Percentiles rank a stretch among this genome's conserved stretches.
Evolutionary conservation across 2,329 filamentous ascomycete species (phyloP).

Genomic region (Botrytis elliptica): DNA sequence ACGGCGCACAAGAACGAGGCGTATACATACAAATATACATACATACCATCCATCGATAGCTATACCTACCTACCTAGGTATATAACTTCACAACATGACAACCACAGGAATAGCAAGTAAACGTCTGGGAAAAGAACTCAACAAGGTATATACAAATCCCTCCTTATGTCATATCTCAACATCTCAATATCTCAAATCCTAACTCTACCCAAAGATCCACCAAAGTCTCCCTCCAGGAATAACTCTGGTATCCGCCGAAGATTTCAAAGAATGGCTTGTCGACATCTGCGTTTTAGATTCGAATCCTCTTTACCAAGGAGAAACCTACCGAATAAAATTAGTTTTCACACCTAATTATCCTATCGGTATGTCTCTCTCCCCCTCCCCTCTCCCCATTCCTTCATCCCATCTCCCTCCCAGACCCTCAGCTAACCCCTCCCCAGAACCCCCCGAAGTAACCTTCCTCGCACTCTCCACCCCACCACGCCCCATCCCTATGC

Average conservation of each 20-base stretch:
- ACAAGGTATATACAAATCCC: conserved; percentile 46
- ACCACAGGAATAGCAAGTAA: conserved; percentile 47
- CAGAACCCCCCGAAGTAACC: conserved; percentile 92
- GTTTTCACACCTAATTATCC: conserved; percentile 82
- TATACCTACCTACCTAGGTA: neutral
- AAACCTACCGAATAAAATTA: conserved; percentile 85
- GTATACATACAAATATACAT: neutral
- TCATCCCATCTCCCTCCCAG: conserved; percentile 77
- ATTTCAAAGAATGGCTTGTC: conserved; percentile 86
- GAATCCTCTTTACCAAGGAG: conserved; percentile 81
- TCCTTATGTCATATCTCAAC: neutral
- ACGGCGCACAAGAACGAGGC: neutral
- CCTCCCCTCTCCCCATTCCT: conserved; percentile 71
- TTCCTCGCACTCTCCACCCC: conserved; percentile 55
- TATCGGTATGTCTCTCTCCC: conserved; percentile 64
- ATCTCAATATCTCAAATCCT: neutral
- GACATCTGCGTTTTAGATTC: conserved; percentile 87
- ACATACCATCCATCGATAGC: neutral
- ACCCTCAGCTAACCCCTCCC: conserved; percentile 51
- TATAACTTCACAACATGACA: neutral
- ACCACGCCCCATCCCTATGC: conserved; percentile 72
- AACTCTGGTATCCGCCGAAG: conserved; percentile 73
- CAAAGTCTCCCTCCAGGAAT: conserved; percentile 61
- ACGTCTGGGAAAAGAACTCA: conserved; percentile 58
- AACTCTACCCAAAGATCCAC: conserved; percentile 33